These are phyloP conservation scores for Parvularia atlantis DNA, from an alignment of 78 protist species.

Conservation along the genomic window DNA sequence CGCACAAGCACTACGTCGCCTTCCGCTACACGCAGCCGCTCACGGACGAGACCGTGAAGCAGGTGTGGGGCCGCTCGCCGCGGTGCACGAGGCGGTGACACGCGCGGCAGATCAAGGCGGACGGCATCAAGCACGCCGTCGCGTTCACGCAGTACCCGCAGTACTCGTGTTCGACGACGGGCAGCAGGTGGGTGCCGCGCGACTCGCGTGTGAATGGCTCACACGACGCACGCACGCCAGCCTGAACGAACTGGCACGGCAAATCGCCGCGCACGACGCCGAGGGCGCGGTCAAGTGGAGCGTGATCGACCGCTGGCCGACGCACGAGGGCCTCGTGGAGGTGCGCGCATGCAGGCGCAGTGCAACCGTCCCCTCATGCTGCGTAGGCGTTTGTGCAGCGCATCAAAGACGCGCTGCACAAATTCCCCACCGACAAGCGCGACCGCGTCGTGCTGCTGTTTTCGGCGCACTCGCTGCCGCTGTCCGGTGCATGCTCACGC, in stretches of 20 bases:
- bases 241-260: slow-evolving; percentile 54
- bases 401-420: slow-evolving; percentile 14
- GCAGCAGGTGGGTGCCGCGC: too few relatives aligned
- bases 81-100: too few relatives aligned
- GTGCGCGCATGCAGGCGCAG: neutral
- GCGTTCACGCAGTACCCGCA: slow-evolving; percentile 81
- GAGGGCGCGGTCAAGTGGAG: slow-evolving; percentile 36
- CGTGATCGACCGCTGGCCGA: slow-evolving; percentile 62
- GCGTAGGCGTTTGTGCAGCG: slow-evolving; percentile 29
- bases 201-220: too few relatives aligned
- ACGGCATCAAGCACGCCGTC: slow-evolving; percentile 57
- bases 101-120: slow-evolving; percentile 1
- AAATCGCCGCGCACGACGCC: neutral
- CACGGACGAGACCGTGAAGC: slow-evolving; percentile 51
- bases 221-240: slow-evolving; percentile 10
- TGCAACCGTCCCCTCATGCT: neutral
- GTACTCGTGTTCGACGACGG: slow-evolving; percentile 72
- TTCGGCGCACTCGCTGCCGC: slow-evolving; percentile 81
- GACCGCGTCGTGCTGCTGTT: slow-evolving; percentile 40
- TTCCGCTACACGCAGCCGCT: slow-evolving; percentile 74
- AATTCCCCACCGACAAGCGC: neutral
- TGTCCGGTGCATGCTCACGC: slow-evolving; percentile 4
- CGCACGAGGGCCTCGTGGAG: slow-evolving; percentile 34
- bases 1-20: slow-evolving; percentile 60
- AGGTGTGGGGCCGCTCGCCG: neutral